These are phyloP conservation scores for Stemphylium lycopersici DNA, from an alignment of 2,329 filamentous ascomycete genomes.

Conservation along the genomic window DNA sequence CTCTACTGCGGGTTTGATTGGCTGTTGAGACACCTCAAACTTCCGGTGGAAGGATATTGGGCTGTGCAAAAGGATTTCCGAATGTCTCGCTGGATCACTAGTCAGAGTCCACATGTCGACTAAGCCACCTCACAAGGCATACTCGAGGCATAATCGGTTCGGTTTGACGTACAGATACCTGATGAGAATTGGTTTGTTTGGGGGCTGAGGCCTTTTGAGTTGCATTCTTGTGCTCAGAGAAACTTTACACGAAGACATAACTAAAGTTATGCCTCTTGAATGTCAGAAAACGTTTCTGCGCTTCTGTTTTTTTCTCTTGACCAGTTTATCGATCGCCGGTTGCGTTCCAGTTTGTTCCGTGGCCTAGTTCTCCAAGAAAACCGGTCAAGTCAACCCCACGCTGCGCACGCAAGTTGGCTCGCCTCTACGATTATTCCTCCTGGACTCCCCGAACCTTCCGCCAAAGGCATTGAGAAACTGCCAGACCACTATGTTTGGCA, in stretches of 20 bases:
- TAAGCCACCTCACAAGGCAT: neutral
- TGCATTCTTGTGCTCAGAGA: neutral
- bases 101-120: neutral
- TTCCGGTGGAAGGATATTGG: neutral
- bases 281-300: neutral
- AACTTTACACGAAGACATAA: neutral
- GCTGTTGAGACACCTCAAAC: too few relatives aligned
- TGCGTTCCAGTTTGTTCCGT: neutral
- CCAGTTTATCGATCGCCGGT: neutral
- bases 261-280: neutral
- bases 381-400: constrained; percentile 2
- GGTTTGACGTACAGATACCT: neutral
- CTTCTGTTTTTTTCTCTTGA: neutral
- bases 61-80: too few relatives aligned
- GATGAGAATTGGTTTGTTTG: neutral
- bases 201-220: neutral
- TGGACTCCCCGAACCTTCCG: neutral
- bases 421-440: constrained; percentile 2
- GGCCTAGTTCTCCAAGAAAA: neutral
- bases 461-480: neutral
- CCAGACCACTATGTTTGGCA: neutral
- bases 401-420: neutral
- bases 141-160: neutral
- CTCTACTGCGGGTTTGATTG: too few relatives aligned
- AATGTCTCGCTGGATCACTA: neutral